phyloP scores from a whole-genome alignment of 2,329 filamentous ascomycete species.

The Aspergillus carbonarius region DNA sequence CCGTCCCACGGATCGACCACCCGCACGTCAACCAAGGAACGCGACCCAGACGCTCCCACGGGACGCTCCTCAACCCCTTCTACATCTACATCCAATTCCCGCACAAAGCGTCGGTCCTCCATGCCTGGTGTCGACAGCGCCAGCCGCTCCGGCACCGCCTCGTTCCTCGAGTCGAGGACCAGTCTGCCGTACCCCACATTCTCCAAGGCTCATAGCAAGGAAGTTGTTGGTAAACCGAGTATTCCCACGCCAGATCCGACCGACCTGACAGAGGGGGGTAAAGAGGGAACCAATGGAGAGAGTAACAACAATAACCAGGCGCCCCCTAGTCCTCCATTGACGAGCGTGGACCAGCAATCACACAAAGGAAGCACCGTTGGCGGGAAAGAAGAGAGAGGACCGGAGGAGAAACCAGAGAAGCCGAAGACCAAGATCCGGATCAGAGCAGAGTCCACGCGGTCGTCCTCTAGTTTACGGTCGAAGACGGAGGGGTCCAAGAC shows the following conservation, averaged over 20 bases:
- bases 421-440: conserved; percentile 39
- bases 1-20: conserved; percentile 32
- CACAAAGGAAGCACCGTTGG: conserved; percentile 37
- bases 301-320: conserved; percentile 33
- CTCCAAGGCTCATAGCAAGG: conserved; percentile 89
- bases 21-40: conserved; percentile 38
- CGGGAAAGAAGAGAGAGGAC: conserved; percentile 31
- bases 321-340: conserved; percentile 51
- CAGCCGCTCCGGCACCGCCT: conserved; percentile 34
- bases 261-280: conserved; percentile 58
- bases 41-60: conserved; percentile 28
- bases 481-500: conserved; percentile 39
- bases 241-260: conserved; percentile 70
- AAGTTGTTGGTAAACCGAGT: conserved; percentile 61
- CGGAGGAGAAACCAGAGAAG: conserved; percentile 33
- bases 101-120: conserved; percentile 44
- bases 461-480: conserved; percentile 43
- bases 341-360: conserved; percentile 43
- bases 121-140: conserved; percentile 52
- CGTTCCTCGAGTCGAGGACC: conserved; percentile 45
- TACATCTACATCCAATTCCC: conserved; percentile 22
- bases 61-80: conserved; percentile 31
- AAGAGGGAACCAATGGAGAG: conserved; percentile 36
- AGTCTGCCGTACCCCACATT: conserved; percentile 75
- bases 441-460: conserved; percentile 39